Evolutionary conservation across 1,284 basidiomycete genomes (phyloP), one percentile per base, ranked within the genome.

Genomic region (Mycena sp.): DNA sequence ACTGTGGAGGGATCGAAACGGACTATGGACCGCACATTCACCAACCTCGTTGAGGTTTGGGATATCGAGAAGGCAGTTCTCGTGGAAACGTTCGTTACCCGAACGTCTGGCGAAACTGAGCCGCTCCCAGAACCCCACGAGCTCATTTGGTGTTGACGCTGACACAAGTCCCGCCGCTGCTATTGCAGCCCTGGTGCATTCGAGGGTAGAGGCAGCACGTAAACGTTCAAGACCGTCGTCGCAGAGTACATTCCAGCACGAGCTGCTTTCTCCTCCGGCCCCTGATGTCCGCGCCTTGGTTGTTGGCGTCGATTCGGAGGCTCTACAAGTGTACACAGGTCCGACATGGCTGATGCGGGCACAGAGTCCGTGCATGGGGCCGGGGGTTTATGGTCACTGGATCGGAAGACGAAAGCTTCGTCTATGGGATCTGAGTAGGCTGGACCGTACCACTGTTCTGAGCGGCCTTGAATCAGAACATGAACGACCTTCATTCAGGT

Each of bases 371-470:
- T 81, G 25, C 72, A 72, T 32, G 64, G 71, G 10, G 79, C 25
- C 79, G 84, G 23, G 95, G 93, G 1, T 96, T 89, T 72, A 82
- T 95, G 76, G 78, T 96, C 38, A 92, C 85, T 41, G 94, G 89
- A 0, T 95, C 93, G 0, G 91, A 94, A 67, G 95, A 97, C 85
- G 89, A 40, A 88, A 86, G 70, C 81, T 97, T 46, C 85, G 92
- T 10, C 82, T 94, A 64, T 96, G 93, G 94, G 94, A 97, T 75
- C 77, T 97, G 49, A 84, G 80, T 12, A 85, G 82, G 67, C 76
- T 88, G 25, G 93, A 95, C 64, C 82, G 86, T 25, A 93, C 92
- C n/a, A 79, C 83, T 0, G 82, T 94, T 28, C 77, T 95, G 57
- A 92, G 88, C 71, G 90, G 92, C 2, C 74, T 84, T 1, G 92